Conservation (phyloP, 805 yeast species). For the Priceomyces fermenticarens region DNA sequence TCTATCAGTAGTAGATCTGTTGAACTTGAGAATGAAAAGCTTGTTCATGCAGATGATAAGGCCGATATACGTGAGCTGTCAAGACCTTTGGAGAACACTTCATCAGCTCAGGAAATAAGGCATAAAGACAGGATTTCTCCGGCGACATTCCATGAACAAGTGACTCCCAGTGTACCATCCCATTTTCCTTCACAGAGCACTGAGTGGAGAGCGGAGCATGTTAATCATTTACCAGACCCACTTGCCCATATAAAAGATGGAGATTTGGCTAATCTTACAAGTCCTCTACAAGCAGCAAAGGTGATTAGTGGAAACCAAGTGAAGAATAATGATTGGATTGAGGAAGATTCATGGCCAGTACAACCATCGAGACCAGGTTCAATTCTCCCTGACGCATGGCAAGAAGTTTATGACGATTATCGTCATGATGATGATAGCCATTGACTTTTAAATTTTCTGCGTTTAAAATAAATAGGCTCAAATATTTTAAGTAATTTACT, state of each 20-base stretch:
- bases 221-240: constrained; percentile 39
- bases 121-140: not conserved
- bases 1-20: constrained; percentile 35
- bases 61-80: constrained; percentile 16
- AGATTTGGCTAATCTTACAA: constrained; percentile 24
- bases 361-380: constrained; percentile 7
- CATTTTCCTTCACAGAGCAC: not conserved
- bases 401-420: constrained; percentile 42
- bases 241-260: constrained; percentile 42
- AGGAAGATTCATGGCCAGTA: constrained; percentile 15
- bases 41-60: constrained; percentile 30
- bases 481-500: not conserved
- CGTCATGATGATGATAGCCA: constrained; percentile 35
- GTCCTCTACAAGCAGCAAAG: constrained; percentile 38
- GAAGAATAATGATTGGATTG: constrained; percentile 31
- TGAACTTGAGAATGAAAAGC: constrained; percentile 39
- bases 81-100: not conserved
- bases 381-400: constrained; percentile 27
- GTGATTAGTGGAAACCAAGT: constrained; percentile 42
- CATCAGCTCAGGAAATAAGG: not conserved
- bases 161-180: not conserved
- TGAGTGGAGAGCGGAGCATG: constrained; percentile 3
- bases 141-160: not conserved
- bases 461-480: not conserved
- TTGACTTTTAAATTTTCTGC: no score